phyloP scores from a whole-genome alignment of 1,139 yeast species.

The Geotrichum fermentans region DNA sequence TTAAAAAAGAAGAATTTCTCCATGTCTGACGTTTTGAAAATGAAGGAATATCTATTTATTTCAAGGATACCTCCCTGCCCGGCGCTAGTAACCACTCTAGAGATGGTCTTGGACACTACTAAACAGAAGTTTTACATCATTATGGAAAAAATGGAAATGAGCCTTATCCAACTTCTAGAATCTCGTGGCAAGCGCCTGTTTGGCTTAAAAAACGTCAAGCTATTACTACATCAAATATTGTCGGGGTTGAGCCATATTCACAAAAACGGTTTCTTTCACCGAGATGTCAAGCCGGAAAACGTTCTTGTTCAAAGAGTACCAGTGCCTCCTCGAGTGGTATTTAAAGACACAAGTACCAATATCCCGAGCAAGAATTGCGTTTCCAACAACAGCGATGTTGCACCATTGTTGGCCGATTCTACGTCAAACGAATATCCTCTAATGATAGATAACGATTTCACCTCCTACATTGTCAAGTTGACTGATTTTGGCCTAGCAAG shows the following conservation, averaged over 20 bases:
- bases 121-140: conserved; percentile 64
- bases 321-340: conserved; percentile 9
- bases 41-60: conserved; percentile 74
- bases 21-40: conserved; percentile 54
- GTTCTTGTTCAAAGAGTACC: conserved; percentile 51
- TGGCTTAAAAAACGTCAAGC: conserved; percentile 54
- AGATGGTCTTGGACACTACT: conserved; percentile 65
- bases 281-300: conserved; percentile 93
- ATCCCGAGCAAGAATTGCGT: neutral
- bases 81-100: conserved; percentile 66
- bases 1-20: conserved; percentile 54
- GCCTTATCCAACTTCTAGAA: conserved; percentile 53
- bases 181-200: conserved; percentile 48
- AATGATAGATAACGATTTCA: conserved; percentile 30
- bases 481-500: conserved; percentile 93
- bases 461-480: conserved; percentile 58
- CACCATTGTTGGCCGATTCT: neutral
- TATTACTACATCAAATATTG: conserved; percentile 63
- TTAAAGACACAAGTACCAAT: conserved; percentile 2
- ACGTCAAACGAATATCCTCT: neutral
- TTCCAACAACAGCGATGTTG: no score
- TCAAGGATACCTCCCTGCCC: conserved; percentile 65
- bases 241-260: conserved; percentile 83
- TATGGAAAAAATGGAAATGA: conserved; percentile 86
- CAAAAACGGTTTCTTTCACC: conserved; percentile 64